phyloP scores from a whole-genome alignment of 192 early-diverging fungal genomes.

The Coemansia furcata region DNA sequence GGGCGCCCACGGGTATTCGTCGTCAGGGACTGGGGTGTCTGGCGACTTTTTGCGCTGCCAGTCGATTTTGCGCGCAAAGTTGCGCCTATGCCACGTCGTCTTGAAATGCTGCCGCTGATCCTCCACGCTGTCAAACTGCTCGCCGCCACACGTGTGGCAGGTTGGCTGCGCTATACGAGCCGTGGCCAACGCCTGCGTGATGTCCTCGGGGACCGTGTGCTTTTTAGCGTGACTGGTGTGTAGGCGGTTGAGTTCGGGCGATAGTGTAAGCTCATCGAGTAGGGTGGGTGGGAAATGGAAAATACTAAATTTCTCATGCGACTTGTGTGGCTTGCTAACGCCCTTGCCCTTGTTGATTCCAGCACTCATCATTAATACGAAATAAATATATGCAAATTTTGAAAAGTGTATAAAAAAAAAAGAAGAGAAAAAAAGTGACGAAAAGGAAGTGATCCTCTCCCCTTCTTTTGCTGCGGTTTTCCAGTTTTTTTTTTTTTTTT shows the following conservation, averaged over 20 bases:
- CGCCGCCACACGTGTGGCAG: conserved; percentile 40
- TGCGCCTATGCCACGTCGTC: conserved; percentile 14
- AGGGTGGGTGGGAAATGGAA: conserved; percentile 4
- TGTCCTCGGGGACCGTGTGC: not conserved
- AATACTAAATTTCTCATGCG: not conserved
- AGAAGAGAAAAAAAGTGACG: too few species aligned
- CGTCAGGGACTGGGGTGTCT: not conserved
- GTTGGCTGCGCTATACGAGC: conserved; percentile 21
- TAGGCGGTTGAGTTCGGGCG: conserved; percentile 10
- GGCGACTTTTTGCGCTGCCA: conserved; percentile 14
- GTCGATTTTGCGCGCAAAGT: conserved; percentile 22
- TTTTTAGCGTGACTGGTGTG: not conserved
- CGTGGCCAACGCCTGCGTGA: conserved; percentile 13
- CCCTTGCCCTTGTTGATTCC: not conserved
- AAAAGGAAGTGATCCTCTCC: too few species aligned
- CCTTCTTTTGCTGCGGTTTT: not conserved
- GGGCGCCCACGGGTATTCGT: conserved; percentile 38
- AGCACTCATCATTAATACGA: not conserved
- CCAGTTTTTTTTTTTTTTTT: not conserved
- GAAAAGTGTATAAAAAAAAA: not conserved
- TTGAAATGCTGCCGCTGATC: conserved; percentile 36
- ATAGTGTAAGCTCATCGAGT: not conserved
- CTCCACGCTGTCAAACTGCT: conserved; percentile 21
- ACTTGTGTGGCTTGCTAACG: not conserved
- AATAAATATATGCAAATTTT: not conserved